phyloP scores from a whole-genome alignment of 2,329 filamentous ascomycete species.

The Beauveria pseudobassiana region DNA sequence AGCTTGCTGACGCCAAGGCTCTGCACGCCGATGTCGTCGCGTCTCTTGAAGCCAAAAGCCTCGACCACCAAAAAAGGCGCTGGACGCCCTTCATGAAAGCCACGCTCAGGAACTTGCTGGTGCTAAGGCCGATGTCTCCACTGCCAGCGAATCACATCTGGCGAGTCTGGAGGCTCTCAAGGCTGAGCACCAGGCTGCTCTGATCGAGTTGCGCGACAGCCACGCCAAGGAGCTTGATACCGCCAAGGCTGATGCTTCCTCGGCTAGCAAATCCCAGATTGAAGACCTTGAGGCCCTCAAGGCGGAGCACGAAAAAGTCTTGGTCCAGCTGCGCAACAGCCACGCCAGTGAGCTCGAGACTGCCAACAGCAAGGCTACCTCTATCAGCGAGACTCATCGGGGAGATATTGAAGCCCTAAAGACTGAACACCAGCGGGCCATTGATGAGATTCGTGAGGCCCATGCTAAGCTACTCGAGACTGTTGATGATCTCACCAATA shows the following conservation, averaged over 20 bases:
- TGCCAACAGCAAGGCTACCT: slow-evolving; percentile 28
- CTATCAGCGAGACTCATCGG: slow-evolving; percentile 21
- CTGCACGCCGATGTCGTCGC: slow-evolving; percentile 37
- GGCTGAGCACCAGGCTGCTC: slow-evolving; percentile 27
- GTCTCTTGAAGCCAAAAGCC: slow-evolving; percentile 43
- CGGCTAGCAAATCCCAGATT: slow-evolving; percentile 40
- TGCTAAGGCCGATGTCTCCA: slow-evolving; percentile 36
- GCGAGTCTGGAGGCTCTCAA: slow-evolving; percentile 28
- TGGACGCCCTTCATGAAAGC: slow-evolving; percentile 48
- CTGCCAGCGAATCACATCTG: slow-evolving; percentile 22
- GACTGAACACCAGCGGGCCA: slow-evolving; percentile 41
- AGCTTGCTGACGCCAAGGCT: slow-evolving; percentile 34
- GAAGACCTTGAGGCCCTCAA: slow-evolving; percentile 47
- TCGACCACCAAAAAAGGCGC: slow-evolving; percentile 45
- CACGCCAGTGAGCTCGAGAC: slow-evolving; percentile 34
- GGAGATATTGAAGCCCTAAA: slow-evolving; percentile 28
- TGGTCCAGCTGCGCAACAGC: slow-evolving; percentile 33
- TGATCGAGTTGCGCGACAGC: slow-evolving; percentile 40
- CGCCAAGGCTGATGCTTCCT: slow-evolving; percentile 43
- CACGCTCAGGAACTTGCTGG: slow-evolving; percentile 52
- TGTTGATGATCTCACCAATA: slow-evolving; percentile 18
- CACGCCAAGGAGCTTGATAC: slow-evolving; percentile 52
- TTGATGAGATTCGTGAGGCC: slow-evolving; percentile 33
- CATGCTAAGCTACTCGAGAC: slow-evolving; percentile 21
- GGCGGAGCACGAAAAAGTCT: slow-evolving; percentile 47